Evolutionary conservation across 768 basidiomycete species (phyloP).

Genomic region (Strobilomyces confusus): DNA sequence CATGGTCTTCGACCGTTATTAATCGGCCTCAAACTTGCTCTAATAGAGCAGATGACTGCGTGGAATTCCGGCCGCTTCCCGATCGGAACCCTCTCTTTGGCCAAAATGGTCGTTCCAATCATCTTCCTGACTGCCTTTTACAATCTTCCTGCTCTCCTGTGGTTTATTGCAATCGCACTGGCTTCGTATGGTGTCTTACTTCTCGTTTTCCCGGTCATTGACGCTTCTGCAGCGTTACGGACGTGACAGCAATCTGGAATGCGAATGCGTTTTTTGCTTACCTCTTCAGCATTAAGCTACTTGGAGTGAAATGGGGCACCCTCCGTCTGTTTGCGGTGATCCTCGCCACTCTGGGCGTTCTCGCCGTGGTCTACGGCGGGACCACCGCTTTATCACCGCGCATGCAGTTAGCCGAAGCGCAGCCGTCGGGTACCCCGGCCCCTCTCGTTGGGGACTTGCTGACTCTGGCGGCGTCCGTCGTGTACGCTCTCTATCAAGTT

Average conservation of each 20-base stretch:
- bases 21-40: constrained; percentile 46
- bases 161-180: constrained; percentile 70
- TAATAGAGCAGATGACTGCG: constrained; percentile 31
- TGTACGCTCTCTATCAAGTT: constrained; percentile 79
- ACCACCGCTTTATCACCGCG: constrained; percentile 30
- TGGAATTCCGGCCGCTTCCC: constrained; percentile 7
- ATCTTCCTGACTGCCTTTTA: constrained; percentile 39
- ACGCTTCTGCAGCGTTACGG: constrained; percentile 55
- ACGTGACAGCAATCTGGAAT: constrained; percentile 88
- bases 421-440: constrained; percentile 31
- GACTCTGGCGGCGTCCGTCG: constrained; percentile 66
- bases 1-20: constrained; percentile 48
- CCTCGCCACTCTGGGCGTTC: constrained; percentile 77
- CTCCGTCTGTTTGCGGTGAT: constrained; percentile 66
- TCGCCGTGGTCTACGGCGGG: constrained; percentile 81
- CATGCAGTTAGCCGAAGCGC: constrained; percentile 12
- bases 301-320: constrained; percentile 58
- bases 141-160: constrained; percentile 62
- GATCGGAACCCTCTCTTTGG: constrained; percentile 22
- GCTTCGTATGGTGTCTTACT: constrained; percentile 53
- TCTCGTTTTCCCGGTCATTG: constrained; percentile 1
- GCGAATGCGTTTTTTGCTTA: constrained; percentile 92
- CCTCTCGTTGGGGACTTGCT: constrained; percentile 72
- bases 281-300: constrained; percentile 72
- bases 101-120: constrained; percentile 33